Conservation (phyloP, 2,329 filamentous ascomycete genomes). For the Colletotrichum endophyticum region DNA sequence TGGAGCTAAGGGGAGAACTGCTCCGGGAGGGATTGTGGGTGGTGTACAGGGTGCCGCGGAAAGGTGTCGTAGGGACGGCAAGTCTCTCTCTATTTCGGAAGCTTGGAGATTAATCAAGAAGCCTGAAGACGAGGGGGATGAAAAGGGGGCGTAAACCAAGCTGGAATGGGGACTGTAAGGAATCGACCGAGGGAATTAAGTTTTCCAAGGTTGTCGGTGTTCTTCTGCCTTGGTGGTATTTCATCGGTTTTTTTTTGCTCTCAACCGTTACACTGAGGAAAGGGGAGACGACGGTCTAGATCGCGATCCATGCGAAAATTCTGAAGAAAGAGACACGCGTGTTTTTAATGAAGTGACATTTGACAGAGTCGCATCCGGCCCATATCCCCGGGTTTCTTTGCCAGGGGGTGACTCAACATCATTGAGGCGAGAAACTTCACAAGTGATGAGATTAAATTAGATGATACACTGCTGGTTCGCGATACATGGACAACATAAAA, state of each 20-base stretch:
- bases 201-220: neutral
- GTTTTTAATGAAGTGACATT: neutral
- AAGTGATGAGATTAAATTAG: neutral
- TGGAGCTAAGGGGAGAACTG: neutral
- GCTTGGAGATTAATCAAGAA: neutral
- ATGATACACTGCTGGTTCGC: neutral
- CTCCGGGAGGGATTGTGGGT: neutral
- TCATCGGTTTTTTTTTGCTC: neutral
- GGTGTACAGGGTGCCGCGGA: neutral
- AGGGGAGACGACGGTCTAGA: neutral
- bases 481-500: neutral
- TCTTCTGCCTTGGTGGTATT: neutral
- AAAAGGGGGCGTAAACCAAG: neutral
- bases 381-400: neutral
- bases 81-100: neutral
- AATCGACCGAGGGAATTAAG: neutral
- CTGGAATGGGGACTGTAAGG: neutral
- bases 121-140: neutral
- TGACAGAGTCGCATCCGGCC: neutral
- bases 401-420: neutral
- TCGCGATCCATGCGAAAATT: neutral
- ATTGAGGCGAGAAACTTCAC: neutral
- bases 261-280: neutral
- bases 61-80: neutral
- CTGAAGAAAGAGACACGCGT: neutral